Base-by-base conservation (phyloP, 352 stramenopile species). In the Pythium phragmitis region DNA sequence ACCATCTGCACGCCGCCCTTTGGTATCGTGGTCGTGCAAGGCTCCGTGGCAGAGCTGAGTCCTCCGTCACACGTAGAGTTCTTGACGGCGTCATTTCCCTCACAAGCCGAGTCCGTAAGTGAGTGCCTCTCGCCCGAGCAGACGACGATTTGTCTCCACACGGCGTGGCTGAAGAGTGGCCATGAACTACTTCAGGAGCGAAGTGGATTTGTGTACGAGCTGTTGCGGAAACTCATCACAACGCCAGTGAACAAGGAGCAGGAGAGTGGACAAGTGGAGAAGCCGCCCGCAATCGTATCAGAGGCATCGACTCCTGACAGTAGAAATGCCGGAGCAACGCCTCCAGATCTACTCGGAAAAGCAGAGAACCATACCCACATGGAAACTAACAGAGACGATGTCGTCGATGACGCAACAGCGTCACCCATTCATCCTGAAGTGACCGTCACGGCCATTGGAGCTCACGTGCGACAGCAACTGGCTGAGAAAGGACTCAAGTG, bases 121-220 rank as follows among this genome's bases (percentile, higher is more conserved):
- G 59, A 71, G 2, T 55, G 51, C 39, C 19, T 70, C 2, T 47
- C 26, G 34, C 17, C 14, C 11, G n/a, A 57, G 7, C 12, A 52
- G n/a, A 41, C 23, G 26, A 55, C 21, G 34, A 19, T 28, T 50
- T 12, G 36, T 26, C 64, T 47, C 58, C 57, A 30, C 46, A 57
- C 88, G 0, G 76, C 81, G 21, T 94, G 85, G 85, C 76, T 94
- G 53, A 92, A 92, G 65, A 79, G 79, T 46, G 85, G 85, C 0
- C 80, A 94, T 55, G 82, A 94, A 45, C 6, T 92, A 8, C 39
- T 88, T 6, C 82, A 94, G 63, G 85, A 94, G 59, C 76, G 83
- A 3, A 8, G 71, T 4, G 55, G 55, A 1, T 92, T 82, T 58
- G 65, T 89, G 34, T 73, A 80, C 45, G 71, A 85, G 8, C 72